Evolutionary conservation across 2,329 filamentous ascomycete genomes (phyloP), one percentile per base, ranked within the genome.

Genomic region (Colletotrichum tanaceti): DNA sequence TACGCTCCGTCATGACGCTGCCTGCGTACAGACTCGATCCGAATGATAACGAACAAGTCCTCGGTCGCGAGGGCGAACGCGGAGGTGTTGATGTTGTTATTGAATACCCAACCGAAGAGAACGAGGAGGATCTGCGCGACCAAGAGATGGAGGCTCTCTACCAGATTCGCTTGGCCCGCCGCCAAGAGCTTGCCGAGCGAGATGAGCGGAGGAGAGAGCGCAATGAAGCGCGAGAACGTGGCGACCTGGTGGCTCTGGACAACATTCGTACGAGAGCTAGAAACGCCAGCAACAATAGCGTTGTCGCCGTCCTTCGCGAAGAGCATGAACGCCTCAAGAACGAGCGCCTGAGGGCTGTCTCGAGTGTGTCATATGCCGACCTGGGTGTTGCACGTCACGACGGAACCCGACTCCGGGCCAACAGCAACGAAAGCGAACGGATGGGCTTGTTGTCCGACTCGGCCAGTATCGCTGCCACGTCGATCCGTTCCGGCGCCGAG

Each of bases 81-180:
- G 95, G 87, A 61, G 96, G 96, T 9, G 93, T 99, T 73, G 96
- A 99, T 74, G 88, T 93, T 4, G 94, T 99, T 0, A 81, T 98
- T 14, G 94, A 98, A 77, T 89, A 92, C 72, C 94, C 94, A 0
- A 93, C 91, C 0, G 86, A 84, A 10, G 93, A 97, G 59, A 91
- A 94, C 62, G 89, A 97, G 72, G 93, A 97, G 77, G 80, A 82
- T 2, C 82, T 93, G 61, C 87, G 96, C 14, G 94, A 98, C 71
- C 89, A 93, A 35, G 93, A 98, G 78, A 98, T 98, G 96, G 92
- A 96, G 71, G 89, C 92, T 0, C 80, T 98, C 47, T 98, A 97
- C 78, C 93, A 97, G 78, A 95, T 98, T 68, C 90, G 96, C 14
- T 77, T 92, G 14, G 89, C 93, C 20, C 88, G 96, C 62, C 88